phyloP scores from a whole-genome alignment of 257 asterid genomes.

The Gynochthodes officinalis region DNA sequence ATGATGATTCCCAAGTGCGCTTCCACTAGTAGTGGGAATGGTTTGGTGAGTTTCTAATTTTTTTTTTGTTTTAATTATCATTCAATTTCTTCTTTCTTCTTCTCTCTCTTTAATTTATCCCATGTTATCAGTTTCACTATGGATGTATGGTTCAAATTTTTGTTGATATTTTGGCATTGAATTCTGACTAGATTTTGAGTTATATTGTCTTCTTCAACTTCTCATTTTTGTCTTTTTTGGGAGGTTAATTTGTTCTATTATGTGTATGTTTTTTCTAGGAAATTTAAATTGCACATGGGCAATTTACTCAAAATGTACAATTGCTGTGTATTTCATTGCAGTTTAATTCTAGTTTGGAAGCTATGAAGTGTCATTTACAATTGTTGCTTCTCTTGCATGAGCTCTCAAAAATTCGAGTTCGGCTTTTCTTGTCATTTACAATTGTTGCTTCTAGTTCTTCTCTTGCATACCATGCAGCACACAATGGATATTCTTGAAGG shows the following conservation, averaged over 20 bases:
- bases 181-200: neutral
- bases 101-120: neutral
- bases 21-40: constrained; percentile 43
- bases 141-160: no score
- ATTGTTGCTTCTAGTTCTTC: no score
- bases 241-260: neutral
- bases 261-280: neutral
- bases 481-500: no score
- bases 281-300: neutral
- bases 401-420: no score
- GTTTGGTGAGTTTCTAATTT: constrained; percentile 47
- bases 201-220: neutral
- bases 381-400: no score
- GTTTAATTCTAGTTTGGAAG: neutral
- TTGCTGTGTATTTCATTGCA: neutral
- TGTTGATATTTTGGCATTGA: neutral
- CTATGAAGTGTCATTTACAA: no score
- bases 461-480: no score
- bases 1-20: constrained; percentile 47
- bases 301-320: neutral
- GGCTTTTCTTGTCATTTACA: no score
- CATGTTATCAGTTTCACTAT: neutral
- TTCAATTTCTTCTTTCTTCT: neutral
- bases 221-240: neutral
- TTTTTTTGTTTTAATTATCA: neutral